Evolutionary conservation across 2,329 filamentous ascomycete genomes (phyloP), one percentile per base, ranked within the genome.

Genomic region (Diaporthe helianthi): DNA sequence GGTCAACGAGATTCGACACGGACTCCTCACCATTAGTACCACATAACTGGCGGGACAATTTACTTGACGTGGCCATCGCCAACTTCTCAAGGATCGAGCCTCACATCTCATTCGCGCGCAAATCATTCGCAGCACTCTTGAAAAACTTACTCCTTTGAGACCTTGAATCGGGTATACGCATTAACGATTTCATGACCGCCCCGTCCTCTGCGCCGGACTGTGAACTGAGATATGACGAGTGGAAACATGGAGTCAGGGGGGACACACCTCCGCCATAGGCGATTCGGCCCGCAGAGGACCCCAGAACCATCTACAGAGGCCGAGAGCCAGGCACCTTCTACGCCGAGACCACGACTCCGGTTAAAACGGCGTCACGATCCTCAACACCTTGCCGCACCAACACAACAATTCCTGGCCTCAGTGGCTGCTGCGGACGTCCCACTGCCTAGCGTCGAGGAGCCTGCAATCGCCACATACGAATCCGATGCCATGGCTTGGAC

Each of bases 351-450:
- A 71, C 85, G 85, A 65, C 81, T 89, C 73, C 84, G 82, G 72
- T 77, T 89, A 70, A 87, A 87, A 78, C 83, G 84, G 74, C 86
- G 87, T 73, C 82, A 84, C 74, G 82, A 83, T 46, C 83, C 86
- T 29, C 72, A 73, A 52, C 82, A 84, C 68, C 80, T 87, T 13
- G 78, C 83, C 69, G 87, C 87, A 46, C 87, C 89, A 2, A 90
- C 89, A 1, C 83, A 89, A 74, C 87, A 90, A 63, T 91, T 91
- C 74, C 83, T 91, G n/a, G 88, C 87, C 3, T 90, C 88, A 4
- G 89, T 91, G 69, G 88, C 87, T 53, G 87, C 88, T 22, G 89
- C 87, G 71, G 89, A 91, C 75, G 81, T 89, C 4, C 87, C 88
- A 29, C 85, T 91, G 64, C 89, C 88, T 17, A 90, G 88, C 76